These are phyloP conservation scores for Phytopythium oedochilum DNA, from an alignment of 352 stramenopile genomes.

Conservation along the genomic window DNA sequence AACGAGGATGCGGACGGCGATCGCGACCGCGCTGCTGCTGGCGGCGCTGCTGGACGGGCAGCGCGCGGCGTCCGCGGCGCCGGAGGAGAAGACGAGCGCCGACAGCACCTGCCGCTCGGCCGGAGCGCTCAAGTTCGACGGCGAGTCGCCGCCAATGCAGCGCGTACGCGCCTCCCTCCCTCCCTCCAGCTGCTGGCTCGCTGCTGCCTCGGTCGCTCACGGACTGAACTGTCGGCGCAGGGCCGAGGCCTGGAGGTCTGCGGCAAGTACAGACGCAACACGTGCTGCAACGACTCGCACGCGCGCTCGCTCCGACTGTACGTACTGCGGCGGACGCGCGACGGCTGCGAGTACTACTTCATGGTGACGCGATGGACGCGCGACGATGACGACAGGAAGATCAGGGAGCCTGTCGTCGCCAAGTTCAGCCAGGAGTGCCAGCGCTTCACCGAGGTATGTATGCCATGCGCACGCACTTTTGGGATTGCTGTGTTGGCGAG, in stretches of 20 bases:
- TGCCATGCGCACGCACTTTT: neutral
- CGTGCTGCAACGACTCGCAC: conserved; percentile 79
- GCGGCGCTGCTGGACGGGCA: conserved; percentile 8
- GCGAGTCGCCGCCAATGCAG: conserved; percentile 53
- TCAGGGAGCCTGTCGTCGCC: conserved; percentile 71
- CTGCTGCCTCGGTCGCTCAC: neutral
- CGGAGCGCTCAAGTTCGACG: conserved; percentile 66
- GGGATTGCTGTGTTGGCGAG: neutral
- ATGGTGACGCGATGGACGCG: neutral
- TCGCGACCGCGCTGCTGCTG: conserved; percentile 15
- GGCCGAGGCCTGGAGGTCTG: conserved; percentile 67
- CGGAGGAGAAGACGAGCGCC: conserved; percentile 18
- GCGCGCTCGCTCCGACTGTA: conserved; percentile 55
- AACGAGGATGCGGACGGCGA: conserved; percentile 12
- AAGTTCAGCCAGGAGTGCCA: conserved; percentile 72
- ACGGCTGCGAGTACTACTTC: no score
- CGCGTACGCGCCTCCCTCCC: conserved; percentile 26
- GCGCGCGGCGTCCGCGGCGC: conserved; percentile 16
- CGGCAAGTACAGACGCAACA: conserved; percentile 77
- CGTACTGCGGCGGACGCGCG: conserved; percentile 10
- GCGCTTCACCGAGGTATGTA: conserved; percentile 41
- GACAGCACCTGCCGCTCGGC: conserved; percentile 50
- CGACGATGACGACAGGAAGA: conserved; percentile 39
- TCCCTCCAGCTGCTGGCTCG: no score
- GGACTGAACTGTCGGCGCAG: conserved; percentile 9